Base-by-base conservation (phyloP, 768 basidiomycete species). In the Mycena filopes region DNA sequence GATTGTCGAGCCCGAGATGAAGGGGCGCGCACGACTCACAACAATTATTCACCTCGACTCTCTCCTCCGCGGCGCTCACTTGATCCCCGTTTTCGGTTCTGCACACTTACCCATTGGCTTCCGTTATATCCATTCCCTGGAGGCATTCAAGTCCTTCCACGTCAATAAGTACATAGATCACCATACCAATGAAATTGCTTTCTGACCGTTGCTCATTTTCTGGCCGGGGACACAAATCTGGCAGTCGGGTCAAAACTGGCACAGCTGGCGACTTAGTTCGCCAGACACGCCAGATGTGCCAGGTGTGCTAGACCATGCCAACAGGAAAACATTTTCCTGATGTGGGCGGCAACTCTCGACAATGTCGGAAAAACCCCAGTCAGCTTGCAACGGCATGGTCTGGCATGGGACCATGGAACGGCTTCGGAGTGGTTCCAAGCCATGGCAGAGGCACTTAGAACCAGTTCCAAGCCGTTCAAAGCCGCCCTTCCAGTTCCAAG, bases 1-100 rank as follows among this genome's bases (percentile, higher is more conserved):
- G 75, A 69, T 73, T 3, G 69, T 75, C 1, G 49, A 65, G 40
- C 71, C 68, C 0, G 69, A 68, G 46, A 65, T 40, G 61, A 38
- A 36, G 31, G 58, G 40, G 2, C 1, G 20, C 1, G 9, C 18
- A 0, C 55, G 49, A 7, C 54, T 55, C 18, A 53, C 53, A 0
- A 56, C 57, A 13, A 56, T 67, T 41, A 36, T 72, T 8, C 67
- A 74, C 41, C 62, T 74, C 8, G 73, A 74, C 38, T 47, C 59
- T 9, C 57, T 73, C 40, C 55, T 70, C 20, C 62, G 58, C 15
- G 65, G 63, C 13, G 70, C 68, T 3, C 72, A 74, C 48, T 58
- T 74, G 3, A 60, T 73, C 57, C 66, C 70, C 26, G 64, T 72
- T 0, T 74, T 51, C 43, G 73, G 72, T 13, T 3, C 23, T 16